Percentiles rank a stretch among this genome's conserved stretches.
Evolutionary conservation across 108 stramenopile genomes (phyloP).

Genomic region (Skeletonema menzelii): DNA sequence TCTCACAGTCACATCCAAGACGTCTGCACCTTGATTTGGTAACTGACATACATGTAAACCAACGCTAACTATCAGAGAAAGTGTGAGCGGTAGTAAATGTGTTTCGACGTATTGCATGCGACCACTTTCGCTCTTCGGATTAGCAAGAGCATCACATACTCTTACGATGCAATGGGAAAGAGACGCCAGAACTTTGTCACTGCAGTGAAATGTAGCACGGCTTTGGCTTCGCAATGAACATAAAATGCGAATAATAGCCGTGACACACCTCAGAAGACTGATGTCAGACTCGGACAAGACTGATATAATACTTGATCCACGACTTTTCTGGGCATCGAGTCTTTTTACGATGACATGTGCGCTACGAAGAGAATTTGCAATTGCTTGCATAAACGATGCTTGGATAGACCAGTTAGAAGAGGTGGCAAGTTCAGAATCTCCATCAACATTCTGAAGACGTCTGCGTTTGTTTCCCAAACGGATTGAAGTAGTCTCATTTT

Average conservation of each 20-base stretch:
- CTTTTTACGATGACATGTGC: conserved; percentile 5
- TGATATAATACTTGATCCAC: conserved; percentile 8
- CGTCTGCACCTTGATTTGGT: background rate
- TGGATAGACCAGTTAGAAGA: conserved; percentile 3
- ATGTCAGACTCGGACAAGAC: conserved; percentile 26
- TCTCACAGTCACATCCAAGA: conserved; percentile 7
- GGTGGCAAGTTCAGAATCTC: background rate
- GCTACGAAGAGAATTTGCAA: conserved; percentile 14
- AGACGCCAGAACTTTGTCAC: conserved; percentile 1
- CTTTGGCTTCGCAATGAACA: conserved; percentile 3
- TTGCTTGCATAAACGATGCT: conserved; percentile 13
- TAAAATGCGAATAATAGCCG: conserved; percentile 31
- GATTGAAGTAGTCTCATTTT: background rate
- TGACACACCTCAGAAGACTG: conserved; percentile 2
- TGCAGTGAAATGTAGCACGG: background rate
- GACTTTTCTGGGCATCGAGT: background rate
- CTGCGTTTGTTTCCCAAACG: conserved; percentile 37
- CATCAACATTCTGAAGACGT: conserved; percentile 6
- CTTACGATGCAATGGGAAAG: conserved; percentile 21
- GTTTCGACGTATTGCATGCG: conserved; percentile 17
- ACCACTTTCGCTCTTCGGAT: conserved; percentile 17
- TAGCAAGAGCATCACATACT: conserved; percentile 16
- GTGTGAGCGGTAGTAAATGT: background rate
- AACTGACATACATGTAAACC: conserved; percentile 26
- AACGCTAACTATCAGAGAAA: conserved; percentile 19